phyloP scores from a whole-genome alignment of 345 rosid species.

The Bruguiera gymnorhiza region DNA sequence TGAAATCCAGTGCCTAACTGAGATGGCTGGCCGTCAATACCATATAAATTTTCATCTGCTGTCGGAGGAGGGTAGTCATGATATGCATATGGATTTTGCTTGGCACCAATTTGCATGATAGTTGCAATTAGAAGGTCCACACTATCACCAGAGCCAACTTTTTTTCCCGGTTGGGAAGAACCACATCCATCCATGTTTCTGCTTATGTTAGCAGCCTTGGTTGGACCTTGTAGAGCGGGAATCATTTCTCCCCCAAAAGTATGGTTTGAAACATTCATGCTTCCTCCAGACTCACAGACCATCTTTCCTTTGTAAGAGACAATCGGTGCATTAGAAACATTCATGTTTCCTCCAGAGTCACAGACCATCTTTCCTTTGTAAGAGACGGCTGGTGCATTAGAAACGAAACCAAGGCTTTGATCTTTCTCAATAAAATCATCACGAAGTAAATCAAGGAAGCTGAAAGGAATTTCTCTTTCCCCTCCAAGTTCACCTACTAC shows the following conservation, averaged over 20 bases:
- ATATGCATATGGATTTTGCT: conserved; percentile 6
- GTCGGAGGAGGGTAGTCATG: conserved; percentile 14
- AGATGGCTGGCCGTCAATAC: neutral
- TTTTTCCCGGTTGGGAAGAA: neutral
- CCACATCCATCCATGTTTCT: conserved; percentile 2
- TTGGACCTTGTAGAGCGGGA: neutral
- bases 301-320: conserved; percentile 14
- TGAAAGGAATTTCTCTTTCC: neutral
- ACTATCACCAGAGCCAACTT: neutral
- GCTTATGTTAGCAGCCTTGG: neutral
- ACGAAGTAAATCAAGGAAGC: neutral
- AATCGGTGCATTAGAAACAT: neutral
- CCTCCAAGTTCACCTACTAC: no score
- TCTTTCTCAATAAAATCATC: no score
- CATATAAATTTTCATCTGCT: neutral
- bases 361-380: conserved; percentile 18
- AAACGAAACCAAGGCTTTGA: neutral
- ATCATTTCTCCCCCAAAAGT: neutral
- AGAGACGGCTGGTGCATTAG: conserved; percentile 5
- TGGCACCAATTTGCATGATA: conserved; percentile 3
- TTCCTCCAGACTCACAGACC: conserved; percentile 4
- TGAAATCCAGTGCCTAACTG: neutral
- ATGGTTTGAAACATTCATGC: neutral
- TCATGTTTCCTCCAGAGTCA: neutral
- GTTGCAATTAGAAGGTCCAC: conserved; percentile 18